A percentile compares a stretch with the other conserved stretches of the same genome.
Conservation (phyloP, 768 basidiomycete species). For the Suillus luteus region DNA sequence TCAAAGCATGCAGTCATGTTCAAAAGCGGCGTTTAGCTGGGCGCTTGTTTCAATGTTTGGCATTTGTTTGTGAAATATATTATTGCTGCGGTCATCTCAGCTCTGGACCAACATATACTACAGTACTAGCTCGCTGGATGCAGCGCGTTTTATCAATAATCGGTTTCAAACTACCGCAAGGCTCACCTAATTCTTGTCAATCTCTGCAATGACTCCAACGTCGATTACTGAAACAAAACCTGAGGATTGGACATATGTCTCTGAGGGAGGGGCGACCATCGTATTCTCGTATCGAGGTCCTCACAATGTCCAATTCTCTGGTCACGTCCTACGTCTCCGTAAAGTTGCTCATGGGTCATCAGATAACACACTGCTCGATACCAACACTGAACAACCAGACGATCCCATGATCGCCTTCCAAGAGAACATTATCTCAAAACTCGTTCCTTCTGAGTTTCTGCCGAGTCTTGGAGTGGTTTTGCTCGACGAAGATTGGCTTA, state of each 20-base stretch:
- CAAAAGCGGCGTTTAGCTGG: not conserved
- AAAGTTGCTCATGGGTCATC: slow-evolving; percentile 43
- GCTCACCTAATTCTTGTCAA: not conserved
- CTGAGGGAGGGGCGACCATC: slow-evolving; percentile 91
- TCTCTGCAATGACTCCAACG: slow-evolving; percentile 16
- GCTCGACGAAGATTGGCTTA: slow-evolving; percentile 58
- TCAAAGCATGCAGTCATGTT: not conserved
- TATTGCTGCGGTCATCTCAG: no score
- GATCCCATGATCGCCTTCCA: slow-evolving; percentile 54
- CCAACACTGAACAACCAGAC: not conserved
- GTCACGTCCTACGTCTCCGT: slow-evolving; percentile 75
- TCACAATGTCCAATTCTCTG: slow-evolving; percentile 49
- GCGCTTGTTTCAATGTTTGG: not conserved
- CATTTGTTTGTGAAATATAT: not conserved
- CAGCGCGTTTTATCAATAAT: not conserved
- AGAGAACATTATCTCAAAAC: slow-evolving; percentile 56
- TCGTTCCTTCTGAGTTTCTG: slow-evolving; percentile 64
- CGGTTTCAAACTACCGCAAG: not conserved
- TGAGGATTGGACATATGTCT: slow-evolving; percentile 77
- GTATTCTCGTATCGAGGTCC: slow-evolving; percentile 82
- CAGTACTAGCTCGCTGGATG: not conserved
- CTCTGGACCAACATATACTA: not conserved
- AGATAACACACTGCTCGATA: not conserved
- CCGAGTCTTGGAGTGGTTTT: slow-evolving; percentile 55
- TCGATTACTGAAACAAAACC: slow-evolving; percentile 35